phyloP scores from a whole-genome alignment of 257 asterid genomes.

The Capsicum pubescens region DNA sequence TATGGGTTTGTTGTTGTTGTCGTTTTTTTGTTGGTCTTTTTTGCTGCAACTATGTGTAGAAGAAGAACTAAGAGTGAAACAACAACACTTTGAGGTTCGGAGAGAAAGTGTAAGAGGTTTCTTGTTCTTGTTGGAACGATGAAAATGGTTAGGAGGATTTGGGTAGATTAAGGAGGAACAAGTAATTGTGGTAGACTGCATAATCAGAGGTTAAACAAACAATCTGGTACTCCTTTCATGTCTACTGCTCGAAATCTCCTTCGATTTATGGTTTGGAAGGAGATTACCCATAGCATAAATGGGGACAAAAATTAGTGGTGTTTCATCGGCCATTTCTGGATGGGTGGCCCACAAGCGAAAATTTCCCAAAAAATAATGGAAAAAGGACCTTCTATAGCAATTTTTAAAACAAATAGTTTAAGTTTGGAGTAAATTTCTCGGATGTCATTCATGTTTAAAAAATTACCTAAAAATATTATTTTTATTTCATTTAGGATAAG shows the following conservation, averaged over 20 bases:
- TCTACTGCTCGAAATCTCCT: background rate
- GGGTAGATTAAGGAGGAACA: slow-evolving; percentile 55
- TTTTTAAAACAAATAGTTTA: too few species aligned
- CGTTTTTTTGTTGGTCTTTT: slow-evolving; percentile 57
- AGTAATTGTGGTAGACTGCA: slow-evolving; percentile 63
- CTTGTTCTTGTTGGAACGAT: slow-evolving; percentile 27
- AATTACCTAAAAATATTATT: too few species aligned
- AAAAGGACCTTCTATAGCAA: too few species aligned
- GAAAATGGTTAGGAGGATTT: slow-evolving; percentile 62
- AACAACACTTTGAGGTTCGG: slow-evolving; percentile 27
- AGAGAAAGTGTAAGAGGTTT: slow-evolving; percentile 31
- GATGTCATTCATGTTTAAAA: too few species aligned
- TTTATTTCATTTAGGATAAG: too few species aligned
- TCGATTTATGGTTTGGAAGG: background rate
- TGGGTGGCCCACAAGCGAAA: background rate
- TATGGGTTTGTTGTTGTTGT: slow-evolving; percentile 23
- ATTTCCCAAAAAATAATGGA: too few species aligned
- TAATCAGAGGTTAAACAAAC: slow-evolving; percentile 41
- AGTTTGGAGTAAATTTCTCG: too few species aligned
- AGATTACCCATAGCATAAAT: background rate
- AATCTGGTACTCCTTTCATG: slow-evolving; percentile 16
- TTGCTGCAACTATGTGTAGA: slow-evolving; percentile 67
- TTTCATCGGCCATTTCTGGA: slow-evolving; percentile 2
- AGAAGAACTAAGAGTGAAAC: slow-evolving; percentile 50
- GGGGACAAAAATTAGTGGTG: background rate